phyloP scores from a whole-genome alignment of 1,139 yeast genomes.

The Hyphopichia pseudoburtonii region DNA sequence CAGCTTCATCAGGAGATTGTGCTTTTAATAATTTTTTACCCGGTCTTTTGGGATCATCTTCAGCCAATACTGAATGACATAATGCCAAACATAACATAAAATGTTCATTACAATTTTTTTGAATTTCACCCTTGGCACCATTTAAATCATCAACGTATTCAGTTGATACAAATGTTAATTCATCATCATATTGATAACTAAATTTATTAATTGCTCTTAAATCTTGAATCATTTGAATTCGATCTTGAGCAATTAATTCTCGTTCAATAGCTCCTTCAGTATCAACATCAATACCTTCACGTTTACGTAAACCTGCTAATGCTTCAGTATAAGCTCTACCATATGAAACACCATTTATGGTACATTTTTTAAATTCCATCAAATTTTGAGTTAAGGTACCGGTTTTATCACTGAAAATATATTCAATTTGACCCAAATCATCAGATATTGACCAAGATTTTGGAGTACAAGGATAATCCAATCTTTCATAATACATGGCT shows the following conservation, averaged over 20 bases:
- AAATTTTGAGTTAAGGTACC: constrained; percentile 62
- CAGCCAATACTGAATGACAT: constrained; percentile 62
- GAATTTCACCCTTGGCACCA: constrained; percentile 27
- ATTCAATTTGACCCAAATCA: constrained; percentile 65
- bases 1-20: constrained; percentile 67
- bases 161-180: constrained; percentile 49
- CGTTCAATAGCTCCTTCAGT: constrained; percentile 43
- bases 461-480: constrained; percentile 62
- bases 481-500: constrained; percentile 48
- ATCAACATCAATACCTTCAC: constrained; percentile 56
- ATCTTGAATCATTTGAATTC: constrained; percentile 33
- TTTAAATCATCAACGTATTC: constrained; percentile 35
- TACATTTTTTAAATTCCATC: constrained; percentile 62
- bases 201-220: constrained; percentile 19
- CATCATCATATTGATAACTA: constrained; percentile 34
- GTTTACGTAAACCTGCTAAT: constrained; percentile 54
- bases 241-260: constrained; percentile 38
- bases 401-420: constrained; percentile 61
- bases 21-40: constrained; percentile 47
- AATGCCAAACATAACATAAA: constrained; percentile 55
- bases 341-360: constrained; percentile 53
- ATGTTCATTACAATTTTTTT: constrained; percentile 42
- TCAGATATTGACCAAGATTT: constrained; percentile 64
- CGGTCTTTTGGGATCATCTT: constrained; percentile 40
- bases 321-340: constrained; percentile 67